Conservation (phyloP, 176 grass and related monocot species). For the Oryza meridionalis region DNA sequence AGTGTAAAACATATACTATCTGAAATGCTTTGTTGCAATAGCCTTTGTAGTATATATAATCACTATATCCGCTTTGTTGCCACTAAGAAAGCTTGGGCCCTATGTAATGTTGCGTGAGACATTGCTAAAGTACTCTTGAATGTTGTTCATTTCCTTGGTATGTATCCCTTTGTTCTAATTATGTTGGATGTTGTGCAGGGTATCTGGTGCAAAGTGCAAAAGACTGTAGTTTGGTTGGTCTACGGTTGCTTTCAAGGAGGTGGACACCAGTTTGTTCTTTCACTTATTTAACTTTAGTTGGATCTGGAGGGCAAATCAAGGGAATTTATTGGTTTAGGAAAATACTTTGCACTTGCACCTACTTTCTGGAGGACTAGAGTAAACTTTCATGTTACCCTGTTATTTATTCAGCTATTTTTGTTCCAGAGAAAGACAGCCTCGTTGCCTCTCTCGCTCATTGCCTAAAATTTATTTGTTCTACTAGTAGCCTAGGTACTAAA, state of each 20-base stretch:
- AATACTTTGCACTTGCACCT: conserved; percentile 44
- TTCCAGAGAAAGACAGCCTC: conserved; percentile 41
- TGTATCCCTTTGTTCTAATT: conserved; percentile 18
- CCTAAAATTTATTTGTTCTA: conserved; percentile 59
- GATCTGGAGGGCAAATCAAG: conserved; percentile 43
- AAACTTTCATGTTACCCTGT: conserved; percentile 30
- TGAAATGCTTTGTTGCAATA: conserved; percentile 15
- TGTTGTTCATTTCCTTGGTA: not conserved
- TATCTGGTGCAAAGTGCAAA: conserved; percentile 48
- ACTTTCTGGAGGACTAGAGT: conserved; percentile 34
- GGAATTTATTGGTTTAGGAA: conserved; percentile 45
- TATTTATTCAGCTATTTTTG: conserved; percentile 57
- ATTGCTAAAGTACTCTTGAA: not conserved
- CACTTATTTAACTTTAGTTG: conserved; percentile 45
- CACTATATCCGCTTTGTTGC: not conserved
- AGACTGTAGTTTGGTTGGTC: conserved; percentile 41
- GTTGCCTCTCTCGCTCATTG: conserved; percentile 35
- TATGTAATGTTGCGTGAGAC: not conserved
- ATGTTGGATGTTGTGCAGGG: conserved; percentile 44
- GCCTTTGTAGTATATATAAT: not conserved
- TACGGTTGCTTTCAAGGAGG: conserved; percentile 50
- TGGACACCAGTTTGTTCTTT: conserved; percentile 36
- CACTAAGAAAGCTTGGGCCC: not conserved
- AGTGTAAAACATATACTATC: not conserved
- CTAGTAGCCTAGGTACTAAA: conserved; percentile 56